Evolutionary conservation across 306 rosid genomes (phyloP).

Genomic region (Elaeagnus macrophylla): DNA sequence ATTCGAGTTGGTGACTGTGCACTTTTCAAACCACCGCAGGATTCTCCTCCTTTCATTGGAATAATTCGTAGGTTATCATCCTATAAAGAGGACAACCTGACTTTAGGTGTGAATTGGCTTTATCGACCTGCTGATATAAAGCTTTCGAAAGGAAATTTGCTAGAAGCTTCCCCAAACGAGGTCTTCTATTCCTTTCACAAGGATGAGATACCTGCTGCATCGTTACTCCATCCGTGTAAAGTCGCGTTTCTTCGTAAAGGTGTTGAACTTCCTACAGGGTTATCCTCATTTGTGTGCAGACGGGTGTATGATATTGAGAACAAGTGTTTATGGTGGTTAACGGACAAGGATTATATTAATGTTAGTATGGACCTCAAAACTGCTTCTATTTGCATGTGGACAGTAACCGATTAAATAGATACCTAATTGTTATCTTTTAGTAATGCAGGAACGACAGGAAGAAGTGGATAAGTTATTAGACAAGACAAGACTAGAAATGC

Average conservation of each 20-base stretch:
- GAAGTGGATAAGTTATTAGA: conserved; percentile 64
- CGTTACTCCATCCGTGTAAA: conserved; percentile 83
- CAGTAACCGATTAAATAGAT: background rate
- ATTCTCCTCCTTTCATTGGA: conserved; percentile 66
- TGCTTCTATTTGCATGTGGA: background rate
- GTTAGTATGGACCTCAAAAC: conserved; percentile 34
- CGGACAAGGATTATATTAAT: conserved; percentile 62
- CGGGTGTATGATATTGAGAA: conserved; percentile 69
- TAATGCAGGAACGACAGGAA: conserved; percentile 64
- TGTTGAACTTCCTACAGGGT: conserved; percentile 62
- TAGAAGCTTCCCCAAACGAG: conserved; percentile 75
- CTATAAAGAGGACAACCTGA: conserved; percentile 41
- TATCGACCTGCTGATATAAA: conserved; percentile 68
- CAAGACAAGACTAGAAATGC: conserved; percentile 64
- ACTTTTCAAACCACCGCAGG: conserved; percentile 64
- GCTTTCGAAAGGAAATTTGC: conserved; percentile 54
- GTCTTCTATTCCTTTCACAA: conserved; percentile 78
- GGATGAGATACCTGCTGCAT: conserved; percentile 76
- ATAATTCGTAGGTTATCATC: conserved; percentile 44
- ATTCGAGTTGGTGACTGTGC: conserved; percentile 76
- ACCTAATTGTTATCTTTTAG: conserved; percentile 8
- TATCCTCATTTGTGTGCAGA: conserved; percentile 75
- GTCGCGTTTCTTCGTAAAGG: conserved; percentile 81
- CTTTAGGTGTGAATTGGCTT: conserved; percentile 68
- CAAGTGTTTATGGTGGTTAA: conserved; percentile 87